Conservation (phyloP, 108 stramenopile species). For the Cyclotella kingstonii region DNA sequence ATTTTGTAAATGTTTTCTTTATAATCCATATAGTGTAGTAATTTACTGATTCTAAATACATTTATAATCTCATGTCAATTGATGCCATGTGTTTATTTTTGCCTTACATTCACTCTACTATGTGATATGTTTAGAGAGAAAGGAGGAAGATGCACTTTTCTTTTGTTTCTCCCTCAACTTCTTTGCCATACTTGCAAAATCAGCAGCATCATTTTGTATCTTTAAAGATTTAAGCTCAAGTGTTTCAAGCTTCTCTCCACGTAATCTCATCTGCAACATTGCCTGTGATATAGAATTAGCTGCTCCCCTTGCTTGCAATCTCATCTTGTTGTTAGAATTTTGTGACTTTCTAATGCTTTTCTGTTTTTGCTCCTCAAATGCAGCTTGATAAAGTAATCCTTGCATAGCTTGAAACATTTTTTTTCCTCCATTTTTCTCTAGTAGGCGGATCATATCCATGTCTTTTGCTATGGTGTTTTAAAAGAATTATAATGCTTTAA, state of each 20-base stretch:
- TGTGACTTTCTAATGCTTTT: neutral
- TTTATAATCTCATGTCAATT: too few relatives aligned
- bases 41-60: too few relatives aligned
- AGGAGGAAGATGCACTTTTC: slow-evolving; percentile 14
- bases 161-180: slow-evolving; percentile 42
- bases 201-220: slow-evolving; percentile 28
- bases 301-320: neutral
- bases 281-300: slow-evolving; percentile 14
- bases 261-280: slow-evolving; percentile 35
- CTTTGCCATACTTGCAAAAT: slow-evolving; percentile 36
- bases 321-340: neutral
- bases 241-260: slow-evolving; percentile 33
- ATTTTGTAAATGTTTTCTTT: too few relatives aligned
- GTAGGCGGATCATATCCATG: neutral
- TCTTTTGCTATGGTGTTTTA: neutral
- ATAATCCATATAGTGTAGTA: too few relatives aligned
- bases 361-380: neutral
- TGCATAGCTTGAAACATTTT: neutral
- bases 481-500: too few relatives aligned
- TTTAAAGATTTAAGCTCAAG: slow-evolving; percentile 20
- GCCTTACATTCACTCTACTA: neutral
- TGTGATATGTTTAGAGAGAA: neutral
- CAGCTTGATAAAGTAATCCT: neutral
- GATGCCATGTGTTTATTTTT: too few relatives aligned
- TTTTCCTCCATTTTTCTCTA: neutral